Evolutionary conservation across 345 rosid species (phyloP).

Genomic region (Orychophragmus violaceus): DNA sequence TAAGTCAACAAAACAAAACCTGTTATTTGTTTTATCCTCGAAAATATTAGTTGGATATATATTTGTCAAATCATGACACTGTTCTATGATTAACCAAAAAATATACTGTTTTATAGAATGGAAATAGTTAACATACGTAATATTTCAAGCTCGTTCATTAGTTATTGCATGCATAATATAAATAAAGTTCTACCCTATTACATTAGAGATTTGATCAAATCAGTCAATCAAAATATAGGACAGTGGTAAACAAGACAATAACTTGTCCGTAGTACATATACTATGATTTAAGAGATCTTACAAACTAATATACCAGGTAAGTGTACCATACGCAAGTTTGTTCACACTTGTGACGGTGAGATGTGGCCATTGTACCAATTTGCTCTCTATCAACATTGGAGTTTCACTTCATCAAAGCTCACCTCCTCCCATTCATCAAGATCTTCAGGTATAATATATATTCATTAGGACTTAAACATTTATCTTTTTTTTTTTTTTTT

Average conservation of each 20-base stretch:
- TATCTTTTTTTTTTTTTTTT: neutral
- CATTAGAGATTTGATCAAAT: neutral
- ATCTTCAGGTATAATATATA: constrained; percentile 38
- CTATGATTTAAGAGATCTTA: neutral
- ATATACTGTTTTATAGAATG: neutral
- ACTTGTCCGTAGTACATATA: neutral
- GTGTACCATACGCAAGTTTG: constrained; percentile 73
- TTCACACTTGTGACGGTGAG: constrained; percentile 77
- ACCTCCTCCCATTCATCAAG: constrained; percentile 49
- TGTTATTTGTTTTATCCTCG: neutral
- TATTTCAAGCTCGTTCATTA: neutral
- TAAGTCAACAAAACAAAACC: neutral
- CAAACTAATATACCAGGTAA: constrained; percentile 50
- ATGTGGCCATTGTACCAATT: constrained; percentile 90
- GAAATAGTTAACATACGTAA: neutral
- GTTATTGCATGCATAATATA: neutral
- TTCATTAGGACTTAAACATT: neutral
- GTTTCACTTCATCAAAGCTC: constrained; percentile 45
- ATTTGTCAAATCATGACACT: neutral
- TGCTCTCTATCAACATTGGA: constrained; percentile 79
- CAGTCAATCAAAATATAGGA: neutral
- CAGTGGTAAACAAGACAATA: neutral
- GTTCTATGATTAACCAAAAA: neutral
- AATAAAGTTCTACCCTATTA: neutral
- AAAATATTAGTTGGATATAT: neutral